phyloP scores from a whole-genome alignment of 805 yeast species.

The Debaryomyces hansenii region DNA sequence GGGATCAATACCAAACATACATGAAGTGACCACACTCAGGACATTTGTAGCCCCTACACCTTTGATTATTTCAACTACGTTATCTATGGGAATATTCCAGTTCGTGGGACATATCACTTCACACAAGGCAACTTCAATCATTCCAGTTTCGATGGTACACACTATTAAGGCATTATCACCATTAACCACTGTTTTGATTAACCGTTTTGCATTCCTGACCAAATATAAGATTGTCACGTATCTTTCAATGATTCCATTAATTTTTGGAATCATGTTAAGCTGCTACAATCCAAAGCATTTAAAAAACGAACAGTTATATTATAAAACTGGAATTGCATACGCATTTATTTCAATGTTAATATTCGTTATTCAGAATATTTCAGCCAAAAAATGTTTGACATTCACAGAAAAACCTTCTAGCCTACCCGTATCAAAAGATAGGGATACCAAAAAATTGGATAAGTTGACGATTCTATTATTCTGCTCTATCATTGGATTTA shows the following conservation, averaged over 20 bases:
- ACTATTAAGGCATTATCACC: constrained; percentile 93
- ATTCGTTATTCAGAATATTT: constrained; percentile 76
- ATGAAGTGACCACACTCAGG: constrained; percentile 23
- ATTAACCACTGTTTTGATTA: constrained; percentile 78
- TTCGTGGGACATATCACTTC: constrained; percentile 88
- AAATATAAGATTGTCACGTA: constrained; percentile 68
- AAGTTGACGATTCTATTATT: constrained; percentile 70
- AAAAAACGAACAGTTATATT: constrained; percentile 16
- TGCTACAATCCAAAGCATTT: constrained; percentile 52
- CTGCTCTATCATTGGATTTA: constrained; percentile 70
- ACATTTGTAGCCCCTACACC: constrained; percentile 56
- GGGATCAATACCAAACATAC: constrained; percentile 48
- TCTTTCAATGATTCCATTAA: constrained; percentile 73
- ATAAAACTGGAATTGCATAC: constrained; percentile 43
- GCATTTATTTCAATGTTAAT: constrained; percentile 61
- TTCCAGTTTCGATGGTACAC: constrained; percentile 94
- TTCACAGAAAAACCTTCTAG: constrained; percentile 28
- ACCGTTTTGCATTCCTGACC: constrained; percentile 59
- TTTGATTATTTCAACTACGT: constrained; percentile 59
- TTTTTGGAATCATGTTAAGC: constrained; percentile 81
- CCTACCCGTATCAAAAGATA: constrained; percentile 18
- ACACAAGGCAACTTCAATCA: constrained; percentile 86
- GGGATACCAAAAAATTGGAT: constrained; percentile 49
- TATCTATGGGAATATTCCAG: constrained; percentile 95
- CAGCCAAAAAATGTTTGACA: constrained; percentile 73